Percentiles rank a stretch among this genome's conserved stretches.
These are phyloP conservation scores for Aureobasidium uvarum DNA, from an alignment of 2,329 filamentous ascomycete species.

Conservation along the genomic window DNA sequence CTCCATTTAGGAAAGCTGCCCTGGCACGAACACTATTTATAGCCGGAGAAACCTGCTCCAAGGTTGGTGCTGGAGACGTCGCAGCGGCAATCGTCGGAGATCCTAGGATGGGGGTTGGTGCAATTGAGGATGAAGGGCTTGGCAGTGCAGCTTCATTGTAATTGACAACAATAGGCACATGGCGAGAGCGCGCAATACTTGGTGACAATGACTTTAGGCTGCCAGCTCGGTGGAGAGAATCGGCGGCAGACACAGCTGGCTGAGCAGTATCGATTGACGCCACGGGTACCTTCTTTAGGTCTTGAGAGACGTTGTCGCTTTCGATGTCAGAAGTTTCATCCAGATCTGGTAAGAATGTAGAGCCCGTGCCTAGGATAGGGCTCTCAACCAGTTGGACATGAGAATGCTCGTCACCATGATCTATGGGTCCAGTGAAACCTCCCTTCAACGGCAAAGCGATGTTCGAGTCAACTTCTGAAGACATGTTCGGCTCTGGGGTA, in stretches of 20 bases:
- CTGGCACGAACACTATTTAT: slow-evolving; percentile 25
- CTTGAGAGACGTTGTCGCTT: neutral
- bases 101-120: neutral
- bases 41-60: neutral
- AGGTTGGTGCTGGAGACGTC: neutral
- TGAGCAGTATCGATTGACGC: neutral
- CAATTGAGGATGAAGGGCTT: neutral
- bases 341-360: neutral
- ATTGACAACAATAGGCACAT: slow-evolving; percentile 30
- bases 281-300: neutral
- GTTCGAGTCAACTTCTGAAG: neutral
- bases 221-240: slow-evolving; percentile 7
- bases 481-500: neutral
- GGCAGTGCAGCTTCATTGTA: neutral
- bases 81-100: neutral
- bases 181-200: slow-evolving; percentile 10
- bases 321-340: slow-evolving; percentile 8
- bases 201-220: slow-evolving; percentile 12
- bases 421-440: neutral
- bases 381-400: slow-evolving; percentile 2
- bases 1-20: slow-evolving; percentile 28
- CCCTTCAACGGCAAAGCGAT: too few relatives aligned
- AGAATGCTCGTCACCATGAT: neutral
- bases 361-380: slow-evolving; percentile 5
- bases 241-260: neutral